Base-by-base conservation (phyloP, 73 alveolate genomes). In the Urostyla sp. region DNA sequence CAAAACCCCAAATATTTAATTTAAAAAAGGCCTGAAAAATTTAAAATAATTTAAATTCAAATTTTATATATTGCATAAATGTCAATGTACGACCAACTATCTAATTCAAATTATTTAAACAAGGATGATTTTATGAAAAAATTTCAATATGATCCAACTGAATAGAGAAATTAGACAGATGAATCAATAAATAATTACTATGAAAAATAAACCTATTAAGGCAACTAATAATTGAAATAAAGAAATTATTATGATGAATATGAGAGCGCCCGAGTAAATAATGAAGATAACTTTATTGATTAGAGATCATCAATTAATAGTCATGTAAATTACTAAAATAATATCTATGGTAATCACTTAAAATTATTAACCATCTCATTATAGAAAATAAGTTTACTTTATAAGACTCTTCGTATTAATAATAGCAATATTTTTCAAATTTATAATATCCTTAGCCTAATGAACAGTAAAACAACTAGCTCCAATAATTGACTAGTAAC, bases 21-120 rank as follows among this genome's bases (percentile, higher is more conserved):
- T n/a, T n/a, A n/a, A n/a, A n/a, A n/a, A n/a, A n/a, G n/a, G n/a
- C n/a, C n/a, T n/a, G n/a, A n/a, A n/a, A n/a, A 40, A 40, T 11
- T 40, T 40, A 40, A 7, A 50, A 50, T 50, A 10, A 13, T 50
- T 8, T 16, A 51, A 66, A 66, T 66, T 66, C 44, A 66, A 66
- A 66, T 43, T 66, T 66, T 49, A 35, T n/a, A n/a, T n/a, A n/a
- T n/a, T n/a, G n/a, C 10, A 40, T 40, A 60, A 59, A 69, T 69
- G 83, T 46, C 72, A 18, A 46, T 69, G 11, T 69, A 69, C 83
- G 83, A 69, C 53, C 56, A 69, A 54, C 34, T 69, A 69, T 67
- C 83, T 11, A 31, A 69, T 32, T 69, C 83, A 46, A 69, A 69
- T 21, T 69, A 69, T 35, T 3, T 69, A 38, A 49, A 69, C 30